Evolutionary conservation across 192 early-diverging fungal genomes (phyloP).

Genomic region (Allomyces macrogynus): DNA sequence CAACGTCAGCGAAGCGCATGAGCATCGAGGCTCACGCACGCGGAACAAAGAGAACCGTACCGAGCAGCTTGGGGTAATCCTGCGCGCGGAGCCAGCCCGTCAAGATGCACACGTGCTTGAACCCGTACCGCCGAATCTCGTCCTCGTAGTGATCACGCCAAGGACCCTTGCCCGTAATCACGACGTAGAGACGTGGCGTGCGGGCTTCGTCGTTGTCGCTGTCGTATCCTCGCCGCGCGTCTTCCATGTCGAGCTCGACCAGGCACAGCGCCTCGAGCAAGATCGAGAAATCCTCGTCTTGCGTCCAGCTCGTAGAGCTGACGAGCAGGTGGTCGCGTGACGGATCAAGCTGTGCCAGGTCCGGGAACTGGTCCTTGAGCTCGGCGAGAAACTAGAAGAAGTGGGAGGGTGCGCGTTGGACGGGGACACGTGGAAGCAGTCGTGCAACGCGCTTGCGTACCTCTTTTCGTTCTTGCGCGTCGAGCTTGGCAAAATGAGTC

Average conservation of each 20-base stretch:
- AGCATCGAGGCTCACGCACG: no score
- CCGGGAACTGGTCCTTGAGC: slow-evolving; percentile 6
- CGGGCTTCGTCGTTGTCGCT: slow-evolving; percentile 2
- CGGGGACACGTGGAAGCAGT: neutral
- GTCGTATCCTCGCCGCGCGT: neutral
- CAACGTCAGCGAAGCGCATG: slow-evolving; percentile 1
- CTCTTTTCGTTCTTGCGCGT: neutral
- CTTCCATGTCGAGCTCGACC: neutral
- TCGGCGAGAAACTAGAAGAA: slow-evolving; percentile 16
- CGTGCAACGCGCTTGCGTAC: slow-evolving; percentile 7
- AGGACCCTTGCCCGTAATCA: slow-evolving; percentile 88
- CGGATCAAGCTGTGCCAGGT: slow-evolving; percentile 2
- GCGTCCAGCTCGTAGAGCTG: slow-evolving; percentile 83
- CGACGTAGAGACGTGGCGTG: slow-evolving; percentile 43
- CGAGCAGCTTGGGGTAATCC: slow-evolving; percentile 73
- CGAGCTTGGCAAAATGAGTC: slow-evolving; percentile 32
- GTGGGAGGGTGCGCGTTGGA: neutral
- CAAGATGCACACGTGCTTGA: slow-evolving; percentile 37
- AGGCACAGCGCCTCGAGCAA: slow-evolving; percentile 34
- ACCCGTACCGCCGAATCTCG: slow-evolving; percentile 28
- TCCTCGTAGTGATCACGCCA: slow-evolving; percentile 44
- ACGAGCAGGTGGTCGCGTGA: slow-evolving; percentile 35
- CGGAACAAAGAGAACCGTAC: slow-evolving; percentile 13
- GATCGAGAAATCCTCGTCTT: slow-evolving; percentile 83
- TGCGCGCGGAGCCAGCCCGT: slow-evolving; percentile 62